Evolutionary conservation across 2,329 filamentous ascomycete species (phyloP).

Genomic region (Cladophialophora chaetospira): DNA sequence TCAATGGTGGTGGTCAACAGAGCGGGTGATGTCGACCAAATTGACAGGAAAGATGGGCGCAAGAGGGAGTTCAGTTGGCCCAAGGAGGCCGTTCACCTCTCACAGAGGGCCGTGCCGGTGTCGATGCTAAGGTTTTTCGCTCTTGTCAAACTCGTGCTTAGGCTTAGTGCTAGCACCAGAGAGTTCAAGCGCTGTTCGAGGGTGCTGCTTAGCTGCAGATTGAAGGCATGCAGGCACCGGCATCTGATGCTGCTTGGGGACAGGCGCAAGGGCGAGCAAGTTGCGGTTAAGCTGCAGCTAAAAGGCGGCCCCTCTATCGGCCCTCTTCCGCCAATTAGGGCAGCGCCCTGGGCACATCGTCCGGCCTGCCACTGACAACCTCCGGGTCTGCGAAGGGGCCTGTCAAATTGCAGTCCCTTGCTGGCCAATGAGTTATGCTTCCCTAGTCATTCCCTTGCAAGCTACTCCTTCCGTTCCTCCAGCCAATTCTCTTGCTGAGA

Average conservation of each 20-base stretch:
- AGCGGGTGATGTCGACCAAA: slow-evolving; percentile 21
- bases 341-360: not conserved
- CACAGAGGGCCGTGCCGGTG: slow-evolving; percentile 24
- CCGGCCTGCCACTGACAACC: not conserved
- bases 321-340: not conserved
- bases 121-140: slow-evolving; percentile 19
- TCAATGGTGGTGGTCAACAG: slow-evolving; percentile 11
- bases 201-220: slow-evolving; percentile 12
- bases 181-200: slow-evolving; percentile 11
- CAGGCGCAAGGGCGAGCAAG: slow-evolving; percentile 1
- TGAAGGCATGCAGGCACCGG: slow-evolving; percentile 20
- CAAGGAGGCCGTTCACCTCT: slow-evolving; percentile 3
- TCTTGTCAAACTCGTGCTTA: slow-evolving; percentile 4
- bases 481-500: not conserved
- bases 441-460: not conserved
- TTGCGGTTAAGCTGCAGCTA: slow-evolving; percentile 9
- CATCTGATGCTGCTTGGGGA: not conserved
- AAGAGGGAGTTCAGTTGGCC: slow-evolving; percentile 18
- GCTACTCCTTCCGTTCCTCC: not conserved
- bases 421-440: not conserved
- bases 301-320: slow-evolving; percentile 4
- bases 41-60: slow-evolving; percentile 19
- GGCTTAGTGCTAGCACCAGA: slow-evolving; percentile 17
- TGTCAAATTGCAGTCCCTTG: slow-evolving; percentile 18
- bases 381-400: not conserved